Conservation (phyloP, 805 yeast genomes). For the Pichia exigua region DNA sequence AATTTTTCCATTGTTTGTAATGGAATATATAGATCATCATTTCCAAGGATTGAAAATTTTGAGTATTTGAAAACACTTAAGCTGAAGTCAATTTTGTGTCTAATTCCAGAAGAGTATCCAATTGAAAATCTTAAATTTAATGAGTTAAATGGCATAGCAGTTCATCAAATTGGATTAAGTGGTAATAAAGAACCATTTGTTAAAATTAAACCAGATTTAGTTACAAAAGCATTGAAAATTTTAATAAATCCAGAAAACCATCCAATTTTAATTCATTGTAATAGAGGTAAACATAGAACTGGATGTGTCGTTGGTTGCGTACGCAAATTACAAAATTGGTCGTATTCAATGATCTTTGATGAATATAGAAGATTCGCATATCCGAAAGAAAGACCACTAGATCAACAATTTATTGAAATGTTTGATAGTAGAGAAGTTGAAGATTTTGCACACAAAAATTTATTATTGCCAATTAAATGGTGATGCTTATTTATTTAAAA, state of each 20-base stretch:
- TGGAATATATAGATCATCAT: slow-evolving; percentile 76
- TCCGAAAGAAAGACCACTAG: slow-evolving; percentile 92
- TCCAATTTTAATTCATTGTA: slow-evolving; percentile 90
- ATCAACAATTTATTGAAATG: slow-evolving; percentile 90
- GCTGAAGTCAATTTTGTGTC: slow-evolving; percentile 68
- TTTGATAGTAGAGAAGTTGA: slow-evolving; percentile 63
- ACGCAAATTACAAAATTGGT: slow-evolving; percentile 85
- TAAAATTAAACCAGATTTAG: slow-evolving; percentile 53
- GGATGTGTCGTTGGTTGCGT: slow-evolving; percentile 95
- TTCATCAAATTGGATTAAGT: slow-evolving; percentile 85
- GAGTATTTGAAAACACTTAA: slow-evolving; percentile 52
- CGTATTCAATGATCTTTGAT: slow-evolving; percentile 87
- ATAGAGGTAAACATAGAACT: slow-evolving; percentile 93
- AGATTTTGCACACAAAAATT: slow-evolving; percentile 40
- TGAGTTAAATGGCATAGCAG: slow-evolving; percentile 48
- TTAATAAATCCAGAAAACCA: slow-evolving; percentile 82
- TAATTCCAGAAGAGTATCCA: slow-evolving; percentile 91
- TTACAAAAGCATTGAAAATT: slow-evolving; percentile 74
- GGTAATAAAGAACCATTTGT: slow-evolving; percentile 96
- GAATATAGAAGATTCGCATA: slow-evolving; percentile 92
- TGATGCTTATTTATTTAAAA: slow-evolving; percentile 12
- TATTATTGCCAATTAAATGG: slow-evolving; percentile 70
- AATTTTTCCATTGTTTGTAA: slow-evolving; percentile 82
- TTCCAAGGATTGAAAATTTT: slow-evolving; percentile 83
- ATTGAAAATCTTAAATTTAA: slow-evolving; percentile 62